Evolutionary conservation across 768 basidiomycete genomes (phyloP).

Genomic region (Hortiboletus flavorubellus): DNA sequence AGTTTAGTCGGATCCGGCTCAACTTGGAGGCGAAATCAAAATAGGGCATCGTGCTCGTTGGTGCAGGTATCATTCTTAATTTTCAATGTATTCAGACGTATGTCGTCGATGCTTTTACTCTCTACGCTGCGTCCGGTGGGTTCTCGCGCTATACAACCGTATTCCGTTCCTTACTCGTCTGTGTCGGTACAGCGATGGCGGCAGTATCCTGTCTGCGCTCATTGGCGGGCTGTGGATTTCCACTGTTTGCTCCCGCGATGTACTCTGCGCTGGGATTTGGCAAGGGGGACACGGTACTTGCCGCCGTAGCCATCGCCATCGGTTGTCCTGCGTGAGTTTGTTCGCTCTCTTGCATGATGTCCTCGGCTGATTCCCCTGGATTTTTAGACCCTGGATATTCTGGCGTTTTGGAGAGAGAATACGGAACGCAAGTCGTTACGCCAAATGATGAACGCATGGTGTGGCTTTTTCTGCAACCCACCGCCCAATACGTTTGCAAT

Average conservation of each 20-base stretch:
- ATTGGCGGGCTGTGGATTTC: conserved; percentile 70
- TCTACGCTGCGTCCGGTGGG: conserved; percentile 65
- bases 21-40: conserved; percentile 2
- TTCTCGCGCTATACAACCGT: background rate
- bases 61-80: conserved; percentile 53
- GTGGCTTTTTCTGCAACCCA: too few species aligned
- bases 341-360: background rate
- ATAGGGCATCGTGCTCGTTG: conserved; percentile 57
- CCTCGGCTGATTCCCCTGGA: conserved; percentile 33
- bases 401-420: conserved; percentile 50
- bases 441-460: conserved; percentile 9
- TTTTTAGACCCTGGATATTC: conserved; percentile 40
- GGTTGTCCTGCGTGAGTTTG: conserved; percentile 51
- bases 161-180: background rate
- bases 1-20: background rate
- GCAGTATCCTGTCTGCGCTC: conserved; percentile 62
- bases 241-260: conserved; percentile 73
- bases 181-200: conserved; percentile 48
- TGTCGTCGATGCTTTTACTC: conserved; percentile 61
- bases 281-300: conserved; percentile 65
- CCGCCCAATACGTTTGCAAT: background rate
- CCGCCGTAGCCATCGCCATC: conserved; percentile 51
- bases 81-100: conserved; percentile 68
- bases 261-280: conserved; percentile 65
- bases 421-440: conserved; percentile 45